phyloP scores from a whole-genome alignment of 768 basidiomycete species.

The Kwoniella dendrophila region DNA sequence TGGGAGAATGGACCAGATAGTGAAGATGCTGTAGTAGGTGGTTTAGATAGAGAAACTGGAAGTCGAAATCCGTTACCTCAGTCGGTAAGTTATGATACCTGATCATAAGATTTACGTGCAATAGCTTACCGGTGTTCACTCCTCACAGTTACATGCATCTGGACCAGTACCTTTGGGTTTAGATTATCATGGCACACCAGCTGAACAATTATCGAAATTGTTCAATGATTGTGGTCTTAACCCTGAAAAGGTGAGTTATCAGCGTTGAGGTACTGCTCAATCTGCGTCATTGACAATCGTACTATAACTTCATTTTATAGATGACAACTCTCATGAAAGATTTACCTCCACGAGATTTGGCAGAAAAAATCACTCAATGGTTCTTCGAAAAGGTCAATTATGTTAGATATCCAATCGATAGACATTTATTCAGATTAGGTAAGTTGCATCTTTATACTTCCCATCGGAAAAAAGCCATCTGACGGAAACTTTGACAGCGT shows the following conservation, averaged over 20 bases:
- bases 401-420: constrained; percentile 89
- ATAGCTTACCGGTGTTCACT: constrained; percentile 17
- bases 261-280: background rate
- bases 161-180: constrained; percentile 27
- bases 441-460: constrained; percentile 21
- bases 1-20: constrained; percentile 23
- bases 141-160: background rate
- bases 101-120: constrained; percentile 13
- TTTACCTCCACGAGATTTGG: constrained; percentile 73
- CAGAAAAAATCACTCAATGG: constrained; percentile 77
- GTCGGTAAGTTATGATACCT: constrained; percentile 23
- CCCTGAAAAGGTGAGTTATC: constrained; percentile 66
- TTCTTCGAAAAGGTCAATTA: constrained; percentile 72
- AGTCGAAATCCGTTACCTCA: constrained; percentile 48
- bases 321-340: constrained; percentile 86
- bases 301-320: constrained; percentile 14
- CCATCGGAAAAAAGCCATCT: constrained; percentile 9
- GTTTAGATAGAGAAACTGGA: constrained; percentile 35
- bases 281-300: background rate
- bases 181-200: constrained; percentile 61
- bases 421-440: constrained; percentile 56
- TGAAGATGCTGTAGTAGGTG: constrained; percentile 19
- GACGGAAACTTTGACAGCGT: constrained; percentile 57
- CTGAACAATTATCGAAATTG: constrained; percentile 73
- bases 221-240: constrained; percentile 90